Conservation (phyloP, 164 flowering plant species). For the Amborella trichopoda region DNA sequence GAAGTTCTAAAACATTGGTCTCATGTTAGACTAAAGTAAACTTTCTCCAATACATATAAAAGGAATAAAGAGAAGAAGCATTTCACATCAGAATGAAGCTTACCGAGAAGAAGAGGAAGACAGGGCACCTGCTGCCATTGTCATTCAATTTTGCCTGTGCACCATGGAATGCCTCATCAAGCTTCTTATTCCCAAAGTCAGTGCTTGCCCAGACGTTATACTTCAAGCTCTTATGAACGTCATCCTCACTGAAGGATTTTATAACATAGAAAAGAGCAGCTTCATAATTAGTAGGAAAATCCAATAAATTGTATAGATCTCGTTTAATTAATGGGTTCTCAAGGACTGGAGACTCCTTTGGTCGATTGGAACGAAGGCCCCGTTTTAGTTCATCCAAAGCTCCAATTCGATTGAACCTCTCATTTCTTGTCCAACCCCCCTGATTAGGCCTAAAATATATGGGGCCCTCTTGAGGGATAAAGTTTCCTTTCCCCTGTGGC, state of each 20-base stretch:
- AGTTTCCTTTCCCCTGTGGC: conserved; percentile 18
- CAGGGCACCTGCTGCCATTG: conserved; percentile 36
- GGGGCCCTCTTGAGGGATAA: conserved; percentile 17
- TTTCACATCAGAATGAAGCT: neutral
- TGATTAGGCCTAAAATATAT: conserved; percentile 15
- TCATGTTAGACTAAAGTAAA: neutral
- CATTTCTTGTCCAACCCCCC: conserved; percentile 20
- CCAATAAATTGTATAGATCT: conserved; percentile 48
- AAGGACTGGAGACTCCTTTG: conserved; percentile 6
- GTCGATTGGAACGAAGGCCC: conserved; percentile 49
- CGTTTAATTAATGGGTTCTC: conserved; percentile 17
- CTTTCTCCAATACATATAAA: neutral
- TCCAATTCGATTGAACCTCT: conserved; percentile 18
- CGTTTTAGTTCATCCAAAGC: conserved; percentile 30
- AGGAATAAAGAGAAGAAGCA: conserved; percentile 2
- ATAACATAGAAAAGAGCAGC: conserved; percentile 72
- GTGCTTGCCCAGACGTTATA: conserved; percentile 91
- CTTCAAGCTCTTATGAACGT: conserved; percentile 66
- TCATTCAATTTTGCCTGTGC: conserved; percentile 30
- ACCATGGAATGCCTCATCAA: conserved; percentile 59
- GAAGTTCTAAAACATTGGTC: neutral
- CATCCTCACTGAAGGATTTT: conserved; percentile 79
- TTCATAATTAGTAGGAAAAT: conserved; percentile 47
- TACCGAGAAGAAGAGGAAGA: conserved; percentile 85
- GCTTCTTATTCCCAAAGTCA: conserved; percentile 65